phyloP scores from a whole-genome alignment of 345 rosid species.

The Ceriops decandra region DNA sequence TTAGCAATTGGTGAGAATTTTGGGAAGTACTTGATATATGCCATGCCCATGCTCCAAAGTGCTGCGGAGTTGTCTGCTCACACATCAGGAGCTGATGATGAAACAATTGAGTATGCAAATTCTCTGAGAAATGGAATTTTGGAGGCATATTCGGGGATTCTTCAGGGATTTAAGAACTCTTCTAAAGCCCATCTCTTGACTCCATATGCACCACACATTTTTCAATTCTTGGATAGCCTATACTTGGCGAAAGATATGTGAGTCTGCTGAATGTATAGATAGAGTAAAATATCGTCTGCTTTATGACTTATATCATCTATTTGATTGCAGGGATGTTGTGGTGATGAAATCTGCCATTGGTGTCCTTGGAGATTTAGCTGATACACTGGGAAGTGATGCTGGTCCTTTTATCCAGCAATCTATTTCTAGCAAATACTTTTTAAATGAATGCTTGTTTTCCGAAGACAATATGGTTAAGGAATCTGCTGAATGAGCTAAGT shows the following conservation, averaged over 20 bases:
- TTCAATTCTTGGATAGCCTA: constrained; percentile 63
- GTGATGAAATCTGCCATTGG: constrained; percentile 71
- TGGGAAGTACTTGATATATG: constrained; percentile 14
- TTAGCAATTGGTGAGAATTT: constrained; percentile 11
- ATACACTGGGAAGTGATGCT: constrained; percentile 61
- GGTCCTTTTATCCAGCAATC: constrained; percentile 62
- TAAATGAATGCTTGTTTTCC: constrained; percentile 58
- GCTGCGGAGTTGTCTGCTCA: constrained; percentile 17
- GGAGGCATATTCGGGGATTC: constrained; percentile 15
- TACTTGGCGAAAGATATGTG: constrained; percentile 68
- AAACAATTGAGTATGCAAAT: constrained; percentile 12
- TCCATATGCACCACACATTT: constrained; percentile 52
- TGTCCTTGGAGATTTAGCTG: constrained; percentile 65
- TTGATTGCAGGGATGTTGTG: constrained; percentile 48
- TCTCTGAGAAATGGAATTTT: constrained; percentile 18
- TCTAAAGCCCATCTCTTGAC: constrained; percentile 50
- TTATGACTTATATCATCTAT: constrained; percentile 3
- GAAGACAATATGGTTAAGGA: constrained; percentile 56
- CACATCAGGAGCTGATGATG: constrained; percentile 10
- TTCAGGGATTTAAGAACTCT: constrained; percentile 14
- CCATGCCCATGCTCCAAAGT: constrained; percentile 19
- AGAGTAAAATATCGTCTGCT: not conserved
- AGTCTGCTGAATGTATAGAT: constrained; percentile 14
- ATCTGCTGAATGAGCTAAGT: constrained; percentile 59
- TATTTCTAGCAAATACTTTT: constrained; percentile 56